Conservation (phyloP, 2,329 filamentous ascomycete genomes). For the Fusarium napiforme region DNA sequence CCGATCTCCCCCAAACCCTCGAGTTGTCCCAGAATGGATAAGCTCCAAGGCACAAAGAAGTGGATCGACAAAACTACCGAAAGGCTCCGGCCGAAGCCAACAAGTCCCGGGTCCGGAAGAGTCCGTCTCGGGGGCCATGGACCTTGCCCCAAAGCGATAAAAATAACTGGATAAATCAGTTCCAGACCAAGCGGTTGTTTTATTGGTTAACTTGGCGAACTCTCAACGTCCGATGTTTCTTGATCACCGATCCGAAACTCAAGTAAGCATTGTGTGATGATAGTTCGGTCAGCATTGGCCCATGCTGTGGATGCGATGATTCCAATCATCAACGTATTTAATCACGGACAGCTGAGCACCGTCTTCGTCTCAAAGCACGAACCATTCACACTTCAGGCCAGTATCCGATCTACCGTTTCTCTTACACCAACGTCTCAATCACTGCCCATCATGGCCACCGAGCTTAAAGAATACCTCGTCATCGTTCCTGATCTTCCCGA, state of each 20-base stretch:
- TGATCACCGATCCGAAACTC: neutral
- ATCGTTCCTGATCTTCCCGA: neutral
- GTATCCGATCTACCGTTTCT: neutral
- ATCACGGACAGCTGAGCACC: neutral
- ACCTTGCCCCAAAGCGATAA: neutral
- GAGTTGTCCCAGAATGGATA: neutral
- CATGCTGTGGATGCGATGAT: neutral
- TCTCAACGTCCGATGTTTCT: neutral
- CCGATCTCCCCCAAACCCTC: too few relatives aligned
- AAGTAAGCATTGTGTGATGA: neutral
- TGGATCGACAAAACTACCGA: neutral
- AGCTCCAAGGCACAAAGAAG: neutral
- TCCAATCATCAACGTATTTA: neutral
- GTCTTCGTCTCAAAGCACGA: neutral
- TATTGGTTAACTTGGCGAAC: neutral
- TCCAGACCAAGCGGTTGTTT: accelerated
- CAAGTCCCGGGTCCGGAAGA: neutral
- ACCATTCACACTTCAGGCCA: neutral
- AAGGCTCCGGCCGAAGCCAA: neutral
- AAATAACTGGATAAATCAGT: neutral
- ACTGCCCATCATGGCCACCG: neutral
- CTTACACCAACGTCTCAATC: neutral
- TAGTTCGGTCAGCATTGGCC: neutral
- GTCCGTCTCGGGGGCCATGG: neutral
- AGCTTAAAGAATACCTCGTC: neutral